Percentiles rank a stretch among this genome's conserved stretches.
Conservation (phyloP, 768 basidiomycete species). For the Rhizopogon roseolus region DNA sequence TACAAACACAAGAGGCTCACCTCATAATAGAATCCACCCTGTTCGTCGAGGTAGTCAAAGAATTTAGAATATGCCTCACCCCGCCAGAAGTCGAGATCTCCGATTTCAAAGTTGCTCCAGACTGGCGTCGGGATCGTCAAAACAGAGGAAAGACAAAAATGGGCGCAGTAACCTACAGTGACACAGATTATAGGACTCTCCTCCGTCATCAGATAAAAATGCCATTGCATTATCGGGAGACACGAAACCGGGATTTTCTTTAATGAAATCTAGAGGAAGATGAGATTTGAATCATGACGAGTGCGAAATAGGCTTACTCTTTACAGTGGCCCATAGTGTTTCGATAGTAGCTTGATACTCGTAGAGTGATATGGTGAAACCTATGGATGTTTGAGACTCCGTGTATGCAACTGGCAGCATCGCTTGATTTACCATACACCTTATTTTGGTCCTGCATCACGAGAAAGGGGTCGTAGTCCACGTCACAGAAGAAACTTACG, state of each 20-base stretch:
- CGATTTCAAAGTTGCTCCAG: constrained; percentile 81
- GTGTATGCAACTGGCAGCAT: constrained; percentile 13
- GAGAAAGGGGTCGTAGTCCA: constrained; percentile 76
- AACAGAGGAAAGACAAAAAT: not conserved
- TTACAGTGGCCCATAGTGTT: constrained; percentile 72
- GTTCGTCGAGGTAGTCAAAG: constrained; percentile 76
- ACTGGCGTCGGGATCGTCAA: constrained; percentile 33
- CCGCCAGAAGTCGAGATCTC: constrained; percentile 85
- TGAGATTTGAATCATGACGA: not conserved
- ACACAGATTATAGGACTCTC: constrained; percentile 71
- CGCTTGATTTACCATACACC: constrained; percentile 57
- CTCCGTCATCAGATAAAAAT: constrained; percentile 68
- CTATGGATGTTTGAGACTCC: constrained; percentile 29
- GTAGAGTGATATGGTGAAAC: constrained; percentile 73
- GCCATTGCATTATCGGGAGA: constrained; percentile 61
- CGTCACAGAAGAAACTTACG: constrained; percentile 78
- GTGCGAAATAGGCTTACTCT: constrained; percentile 37
- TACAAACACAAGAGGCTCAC: constrained; percentile 32
- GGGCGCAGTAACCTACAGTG: constrained; percentile 49
- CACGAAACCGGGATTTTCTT: constrained; percentile 55
- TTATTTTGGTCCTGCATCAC: constrained; percentile 78
- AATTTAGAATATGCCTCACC: constrained; percentile 77
- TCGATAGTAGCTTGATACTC: constrained; percentile 81
- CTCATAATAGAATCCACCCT: constrained; percentile 92
- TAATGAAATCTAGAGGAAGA: constrained; percentile 56